Evolutionary conservation across 2,329 filamentous ascomycete genomes (phyloP).

Genomic region (Metarhizium album): DNA sequence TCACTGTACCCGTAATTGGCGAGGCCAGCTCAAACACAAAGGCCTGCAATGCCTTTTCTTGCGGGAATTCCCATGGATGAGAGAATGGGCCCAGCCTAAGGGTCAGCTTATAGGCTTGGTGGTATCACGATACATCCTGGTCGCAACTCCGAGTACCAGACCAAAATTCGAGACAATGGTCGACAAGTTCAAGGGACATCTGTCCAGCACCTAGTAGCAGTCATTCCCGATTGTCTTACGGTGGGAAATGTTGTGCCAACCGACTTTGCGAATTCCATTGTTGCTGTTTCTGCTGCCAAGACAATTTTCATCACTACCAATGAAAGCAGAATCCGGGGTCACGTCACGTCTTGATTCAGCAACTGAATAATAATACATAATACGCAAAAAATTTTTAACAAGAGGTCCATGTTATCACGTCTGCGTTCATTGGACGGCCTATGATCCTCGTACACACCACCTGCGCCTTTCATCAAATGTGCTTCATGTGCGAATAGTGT

Average conservation of each 20-base stretch:
- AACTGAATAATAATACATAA: too few species aligned
- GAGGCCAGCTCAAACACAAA: background rate
- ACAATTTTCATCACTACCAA: background rate
- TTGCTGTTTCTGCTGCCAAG: background rate
- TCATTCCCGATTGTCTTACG: background rate
- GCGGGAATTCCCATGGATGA: background rate
- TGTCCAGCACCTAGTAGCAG: background rate
- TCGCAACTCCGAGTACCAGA: background rate
- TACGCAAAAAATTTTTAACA: conserved; percentile 1
- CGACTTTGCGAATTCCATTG: background rate
- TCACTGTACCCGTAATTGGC: background rate
- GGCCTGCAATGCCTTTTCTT: background rate
- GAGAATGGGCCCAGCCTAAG: background rate
- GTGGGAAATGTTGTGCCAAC: conserved; percentile 1
- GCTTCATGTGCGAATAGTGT: background rate
- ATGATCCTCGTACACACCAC: background rate
- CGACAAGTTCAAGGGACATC: background rate
- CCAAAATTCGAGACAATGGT: background rate
- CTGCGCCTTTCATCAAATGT: background rate
- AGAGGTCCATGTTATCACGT: background rate
- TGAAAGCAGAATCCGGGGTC: background rate
- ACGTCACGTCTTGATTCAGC: background rate
- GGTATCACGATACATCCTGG: background rate
- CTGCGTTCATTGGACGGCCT: background rate
- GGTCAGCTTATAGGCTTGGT: background rate